These are phyloP conservation scores for Microbotryum scabiosae DNA, from an alignment of 1,284 basidiomycete species.

Conservation along the genomic window DNA sequence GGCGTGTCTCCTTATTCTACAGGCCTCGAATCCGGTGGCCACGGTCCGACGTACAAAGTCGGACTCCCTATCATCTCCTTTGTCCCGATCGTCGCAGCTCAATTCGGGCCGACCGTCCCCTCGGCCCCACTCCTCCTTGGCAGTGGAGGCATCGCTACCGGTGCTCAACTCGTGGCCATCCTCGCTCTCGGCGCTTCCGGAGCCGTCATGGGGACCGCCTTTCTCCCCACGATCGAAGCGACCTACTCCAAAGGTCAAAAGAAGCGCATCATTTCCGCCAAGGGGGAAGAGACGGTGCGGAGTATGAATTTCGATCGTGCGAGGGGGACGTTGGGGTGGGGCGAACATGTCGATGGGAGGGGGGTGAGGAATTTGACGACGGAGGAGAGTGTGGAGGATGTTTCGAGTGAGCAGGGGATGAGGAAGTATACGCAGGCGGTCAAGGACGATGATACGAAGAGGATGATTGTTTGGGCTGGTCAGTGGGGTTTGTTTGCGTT, in stretches of 20 bases:
- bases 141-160: background rate
- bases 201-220: background rate
- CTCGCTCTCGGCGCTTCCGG: background rate
- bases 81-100: too few relatives aligned
- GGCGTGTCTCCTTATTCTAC: too few relatives aligned
- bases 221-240: conserved; percentile 2
- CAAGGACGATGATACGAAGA: background rate
- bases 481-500: too few relatives aligned
- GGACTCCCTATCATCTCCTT: too few relatives aligned
- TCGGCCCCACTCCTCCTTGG: background rate
- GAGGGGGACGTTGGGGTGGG: conserved; percentile 2
- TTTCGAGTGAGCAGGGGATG: background rate
- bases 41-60: too few relatives aligned
- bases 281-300: background rate
- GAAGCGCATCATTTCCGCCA: background rate
- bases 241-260: background rate
- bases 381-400: background rate
- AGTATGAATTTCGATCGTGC: conserved; percentile 1
- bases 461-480: background rate
- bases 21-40: too few relatives aligned
- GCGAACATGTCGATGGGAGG: conserved; percentile 3
- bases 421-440: background rate
- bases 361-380: conserved; percentile 1
- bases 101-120: too few relatives aligned
- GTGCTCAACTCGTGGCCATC: background rate